Evolutionary conservation across 2,329 filamentous ascomycete genomes (phyloP), one percentile per base, ranked within the genome.

Genomic region (Talaromyces sp.): DNA sequence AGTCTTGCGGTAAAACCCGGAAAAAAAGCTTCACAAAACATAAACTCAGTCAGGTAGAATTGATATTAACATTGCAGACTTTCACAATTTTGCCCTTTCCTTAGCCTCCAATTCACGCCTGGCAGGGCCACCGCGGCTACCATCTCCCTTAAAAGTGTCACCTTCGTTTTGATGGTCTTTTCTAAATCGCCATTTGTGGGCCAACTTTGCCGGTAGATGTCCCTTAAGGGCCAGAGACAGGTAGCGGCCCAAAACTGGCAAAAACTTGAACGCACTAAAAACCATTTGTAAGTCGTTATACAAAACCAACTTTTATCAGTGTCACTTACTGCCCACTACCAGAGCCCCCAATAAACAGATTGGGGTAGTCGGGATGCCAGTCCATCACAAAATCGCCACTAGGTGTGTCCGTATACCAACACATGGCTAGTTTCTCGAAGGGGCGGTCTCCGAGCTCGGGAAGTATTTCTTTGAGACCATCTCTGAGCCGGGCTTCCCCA

Each of bases 201-300:
- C 44, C 11, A 59, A 41, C 9, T 52, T 16, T 1, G 27, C 17
- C 3, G 47, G 42, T 16, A 52, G 46, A 9, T 27, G 37, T 39
- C 43, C 46, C 3, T 57, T 50, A 1, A 61, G 6, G 1, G 56
- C 54, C 56, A 48, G 41, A 48, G 51, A 54, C 46, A 87, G 76
- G 66, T 81, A 82, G 24, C 83, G 80, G 8, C 86, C 86, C 9
- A 88, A 72, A 5, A 88, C 80, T 0, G 86, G 86, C 46, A 88
- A 67, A 66, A 88, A 88, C 70, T 88, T 88, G 76, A 85, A 88
- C 1, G 77, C 86, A 64, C 56, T 77, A 42, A 13, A 20, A 11
- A 10, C 8, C 17, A 24, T 14, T 7, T 19, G 27, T 51, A 32
- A 20, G 17, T 40, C 5, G 30, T 9, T 40, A 51, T 64, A 7